phyloP scores from a whole-genome alignment of 2,329 filamentous ascomycete genomes.

The Gremmenia infestans region DNA sequence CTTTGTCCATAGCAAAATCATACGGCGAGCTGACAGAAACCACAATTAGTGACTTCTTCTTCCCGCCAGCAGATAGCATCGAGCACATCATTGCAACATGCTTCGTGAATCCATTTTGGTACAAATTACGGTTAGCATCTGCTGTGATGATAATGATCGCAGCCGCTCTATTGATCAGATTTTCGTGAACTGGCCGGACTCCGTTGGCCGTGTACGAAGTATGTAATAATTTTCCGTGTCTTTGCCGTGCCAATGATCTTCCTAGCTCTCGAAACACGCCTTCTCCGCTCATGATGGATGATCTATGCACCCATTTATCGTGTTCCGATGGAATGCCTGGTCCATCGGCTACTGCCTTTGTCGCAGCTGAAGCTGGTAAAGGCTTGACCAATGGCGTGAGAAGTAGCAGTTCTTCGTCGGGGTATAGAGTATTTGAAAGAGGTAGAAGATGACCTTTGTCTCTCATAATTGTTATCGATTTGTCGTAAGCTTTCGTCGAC shows the following conservation, averaged over 20 bases:
- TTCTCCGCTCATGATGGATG: constrained; percentile 81
- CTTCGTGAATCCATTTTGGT: constrained; percentile 92
- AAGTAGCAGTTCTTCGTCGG: constrained; percentile 82
- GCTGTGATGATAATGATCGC: constrained; percentile 89
- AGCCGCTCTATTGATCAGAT: constrained; percentile 80
- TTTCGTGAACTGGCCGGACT: constrained; percentile 87
- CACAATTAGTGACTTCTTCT: constrained; percentile 85
- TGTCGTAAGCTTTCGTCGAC: constrained; percentile 82
- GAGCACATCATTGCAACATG: constrained; percentile 95
- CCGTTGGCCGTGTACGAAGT: constrained; percentile 95
- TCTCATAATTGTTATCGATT: constrained; percentile 86
- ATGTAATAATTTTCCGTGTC: constrained; percentile 82
- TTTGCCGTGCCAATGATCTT: constrained; percentile 76
- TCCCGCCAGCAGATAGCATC: constrained; percentile 68
- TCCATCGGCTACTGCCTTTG: constrained; percentile 60
- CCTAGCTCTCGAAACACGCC: constrained; percentile 88
- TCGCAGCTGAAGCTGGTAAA: constrained; percentile 81
- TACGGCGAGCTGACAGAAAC: constrained; percentile 93
- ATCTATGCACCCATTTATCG: constrained; percentile 52
- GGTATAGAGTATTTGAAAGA: constrained; percentile 72
- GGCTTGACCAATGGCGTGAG: constrained; percentile 88
- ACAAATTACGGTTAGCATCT: constrained; percentile 89
- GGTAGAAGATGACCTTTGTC: constrained; percentile 85
- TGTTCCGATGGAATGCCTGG: constrained; percentile 41
- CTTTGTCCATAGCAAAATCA: constrained; percentile 89